Base-by-base conservation (phyloP, 2,329 filamentous ascomycete genomes). In the Apiospora sp. region DNA sequence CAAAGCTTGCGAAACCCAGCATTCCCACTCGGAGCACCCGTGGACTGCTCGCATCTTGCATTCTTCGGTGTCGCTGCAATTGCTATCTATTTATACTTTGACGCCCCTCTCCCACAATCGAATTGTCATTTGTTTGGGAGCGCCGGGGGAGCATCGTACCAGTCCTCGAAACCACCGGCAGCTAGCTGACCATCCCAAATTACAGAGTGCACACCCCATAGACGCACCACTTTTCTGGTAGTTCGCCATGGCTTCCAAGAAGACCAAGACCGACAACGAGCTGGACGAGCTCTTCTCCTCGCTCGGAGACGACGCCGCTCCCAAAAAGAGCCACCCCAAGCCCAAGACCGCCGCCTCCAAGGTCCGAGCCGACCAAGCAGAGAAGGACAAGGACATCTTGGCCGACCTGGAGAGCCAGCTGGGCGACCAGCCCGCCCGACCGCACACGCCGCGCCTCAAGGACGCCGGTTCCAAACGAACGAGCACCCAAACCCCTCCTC, bases 381-480 rank as follows among this genome's bases (percentile, higher is more conserved):
- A 92, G 78, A 89, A 94, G 77, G 95, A 98, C 80, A 91, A 64
- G n/a, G 95, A 98, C 81, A 91, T 96, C 72, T 89, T 98, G 51
- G 95, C 95, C 74, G 95, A 98, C 78, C 90, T 98, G 74, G 94
- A 97, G 81, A 92, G 92, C 77, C 83, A 90, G 80, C 90, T 97
- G 61, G 94, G 90, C 71, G 91, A 93, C 81, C 87, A 92, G 79
- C 89, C 93, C 74, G 91, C 91, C 75, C 91, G 95, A 68, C 94
- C 96, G 22, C 92, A 94, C 78, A 98, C 96, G 1, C 96, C 96
- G 51, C 93, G 94, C 77, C 82, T 91, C 80, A 89, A 90, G 76
- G 90, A 88, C 74, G 82, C 85, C 24, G 80, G 83, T 44, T 84
- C 86, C 64, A 90, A 88, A 73, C 86, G 86, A 67, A 83, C 86